A percentile compares a stretch with the other conserved stretches of the same genome.
Evolutionary conservation across 106 monocot species (phyloP).

Genomic region (Vanilla planifolia): DNA sequence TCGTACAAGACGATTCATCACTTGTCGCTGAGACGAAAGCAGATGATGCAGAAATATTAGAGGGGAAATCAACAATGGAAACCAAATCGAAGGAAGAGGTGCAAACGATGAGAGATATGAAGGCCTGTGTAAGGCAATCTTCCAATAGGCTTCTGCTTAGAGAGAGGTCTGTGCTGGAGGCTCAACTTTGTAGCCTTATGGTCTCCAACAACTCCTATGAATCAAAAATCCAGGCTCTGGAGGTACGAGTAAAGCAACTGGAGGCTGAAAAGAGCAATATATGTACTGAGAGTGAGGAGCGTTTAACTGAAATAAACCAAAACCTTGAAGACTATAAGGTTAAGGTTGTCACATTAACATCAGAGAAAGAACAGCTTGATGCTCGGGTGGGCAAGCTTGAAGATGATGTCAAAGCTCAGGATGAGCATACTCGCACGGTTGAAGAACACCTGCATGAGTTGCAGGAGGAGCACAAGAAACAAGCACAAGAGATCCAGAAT

Average conservation of each 20-base stretch:
- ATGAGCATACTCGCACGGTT: not conserved
- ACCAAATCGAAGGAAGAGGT: constrained; percentile 16
- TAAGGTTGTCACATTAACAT: too few species aligned
- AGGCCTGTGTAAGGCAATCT: constrained; percentile 7
- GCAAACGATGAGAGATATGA: constrained; percentile 25
- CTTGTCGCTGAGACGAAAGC: constrained; percentile 24
- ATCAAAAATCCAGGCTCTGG: constrained; percentile 8
- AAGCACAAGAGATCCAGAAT: constrained; percentile 30
- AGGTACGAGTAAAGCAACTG: constrained; percentile 9
- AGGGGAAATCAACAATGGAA: constrained; percentile 28
- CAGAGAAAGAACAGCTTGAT: constrained; percentile 32
- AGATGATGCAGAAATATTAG: constrained; percentile 13
- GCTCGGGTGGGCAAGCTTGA: constrained; percentile 15
- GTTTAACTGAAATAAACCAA: too few species aligned
- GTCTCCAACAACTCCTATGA: constrained; percentile 18
- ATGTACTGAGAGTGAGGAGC: not conserved
- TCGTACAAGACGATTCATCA: constrained; percentile 16
- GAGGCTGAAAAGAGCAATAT: constrained; percentile 5
- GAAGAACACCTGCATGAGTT: constrained; percentile 29
- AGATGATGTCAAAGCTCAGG: constrained; percentile 9
- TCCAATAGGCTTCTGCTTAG: constrained; percentile 14
- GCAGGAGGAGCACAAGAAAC: constrained; percentile 31
- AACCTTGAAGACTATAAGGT: too few species aligned
- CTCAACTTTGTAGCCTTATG: constrained; percentile 19
- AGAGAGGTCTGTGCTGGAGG: constrained; percentile 35